Evolutionary conservation across 2,329 filamentous ascomycete species (phyloP), one percentile per base, ranked within the genome.

Genomic region (Talaromyces marneffei): DNA sequence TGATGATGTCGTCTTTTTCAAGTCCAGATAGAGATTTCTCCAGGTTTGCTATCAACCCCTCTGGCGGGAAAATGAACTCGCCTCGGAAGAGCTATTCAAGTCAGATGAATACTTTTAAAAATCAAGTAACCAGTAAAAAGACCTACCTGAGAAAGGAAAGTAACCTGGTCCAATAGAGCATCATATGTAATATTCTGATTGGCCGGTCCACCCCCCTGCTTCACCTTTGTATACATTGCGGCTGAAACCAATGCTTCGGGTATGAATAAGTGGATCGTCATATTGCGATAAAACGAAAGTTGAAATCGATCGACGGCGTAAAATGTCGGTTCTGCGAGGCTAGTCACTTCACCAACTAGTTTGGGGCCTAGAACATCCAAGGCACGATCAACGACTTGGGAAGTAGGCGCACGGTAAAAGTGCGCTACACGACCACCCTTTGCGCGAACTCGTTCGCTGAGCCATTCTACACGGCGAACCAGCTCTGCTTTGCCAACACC

Each of bases 221-320:
- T 99, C 59, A 97, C 89, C 48, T 86, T 85, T 0, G 87, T 94
- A 74, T 99, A 99, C 82, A 99, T 87, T 29, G 90, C 90, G 4
- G 88, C 91, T 64, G 91, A 94, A 23, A 97, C 91, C 4, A 99
- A 81, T 0, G 93, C 90, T 72, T 97, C 92, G 2, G 91, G 89
- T 61, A 99, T 94, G 74, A 99, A 99, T 4, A 99, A 83, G 72
- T 99, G 94, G 64, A 99, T 99, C 0, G 93, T 97, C 94, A 97
- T 97, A 75, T 99, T 99, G 57, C 94, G 88, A 77, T 99, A 99
- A 75, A 99, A 99, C 0, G 92, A 96, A 9, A 99, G 83, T 72
- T 99, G 94, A 79, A 99, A 99, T 58, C 92, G 85, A 74, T 99
- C 94, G 40, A 97, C 92, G 4, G 94, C 94, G 69, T 91, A 96